Evolutionary conservation across 495 filamentous ascomycete genomes (phyloP).

Genomic region (Stereocaulon alpinum): DNA sequence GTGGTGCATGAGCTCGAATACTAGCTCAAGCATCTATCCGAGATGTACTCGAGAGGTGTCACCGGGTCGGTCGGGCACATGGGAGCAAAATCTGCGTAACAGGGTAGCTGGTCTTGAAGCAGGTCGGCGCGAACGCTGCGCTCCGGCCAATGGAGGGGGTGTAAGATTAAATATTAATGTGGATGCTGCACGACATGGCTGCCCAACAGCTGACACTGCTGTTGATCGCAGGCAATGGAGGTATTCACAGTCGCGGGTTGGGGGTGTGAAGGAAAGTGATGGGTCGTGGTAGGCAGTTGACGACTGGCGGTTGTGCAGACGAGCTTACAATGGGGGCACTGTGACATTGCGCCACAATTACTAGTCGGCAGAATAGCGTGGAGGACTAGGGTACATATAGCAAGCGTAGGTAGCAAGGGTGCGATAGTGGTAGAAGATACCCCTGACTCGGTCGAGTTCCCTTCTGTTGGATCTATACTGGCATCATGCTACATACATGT

Average conservation of each 20-base stretch:
- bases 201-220: not conserved
- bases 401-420: no score
- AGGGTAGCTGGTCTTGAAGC: not conserved
- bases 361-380: no score
- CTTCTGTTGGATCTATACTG: no score
- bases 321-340: slow-evolving; percentile 3
- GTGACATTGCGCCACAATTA: not conserved
- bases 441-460: no score
- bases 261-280: not conserved
- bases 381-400: no score
- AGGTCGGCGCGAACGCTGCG: slow-evolving; percentile 3
- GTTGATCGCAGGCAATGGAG: not conserved
- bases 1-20: slow-evolving; percentile 3
- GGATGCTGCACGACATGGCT: not conserved
- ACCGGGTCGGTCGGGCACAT: not conserved
- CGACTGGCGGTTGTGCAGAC: not conserved
- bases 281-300: not conserved
- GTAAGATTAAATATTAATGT: slow-evolving; percentile 15
- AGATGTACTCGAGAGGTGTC: slow-evolving; percentile 3
- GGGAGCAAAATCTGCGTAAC: slow-evolving; percentile 3
- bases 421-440: no score
- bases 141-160: not conserved
- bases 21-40: not conserved
- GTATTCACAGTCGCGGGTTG: not conserved
- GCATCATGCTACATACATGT: no score